phyloP scores from a whole-genome alignment of 2,329 filamentous ascomycete genomes.

The Coniochaeta sp. region DNA sequence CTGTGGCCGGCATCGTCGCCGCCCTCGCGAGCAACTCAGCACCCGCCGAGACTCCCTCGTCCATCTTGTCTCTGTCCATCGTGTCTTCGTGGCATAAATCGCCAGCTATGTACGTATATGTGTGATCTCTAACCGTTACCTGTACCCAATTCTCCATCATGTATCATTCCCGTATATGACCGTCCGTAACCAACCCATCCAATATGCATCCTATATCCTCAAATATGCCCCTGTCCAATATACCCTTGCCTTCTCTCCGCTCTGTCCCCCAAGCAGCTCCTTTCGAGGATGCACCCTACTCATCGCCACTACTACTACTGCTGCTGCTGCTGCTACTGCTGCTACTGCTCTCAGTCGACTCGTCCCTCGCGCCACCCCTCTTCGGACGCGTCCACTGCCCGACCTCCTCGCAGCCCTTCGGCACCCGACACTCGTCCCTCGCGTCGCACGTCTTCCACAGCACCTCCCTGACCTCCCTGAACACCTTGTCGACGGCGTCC shows the following conservation, averaged over 20 bases:
- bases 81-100: too few species aligned
- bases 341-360: slow-evolving; percentile 18
- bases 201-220: background rate
- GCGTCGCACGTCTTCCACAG: slow-evolving; percentile 69
- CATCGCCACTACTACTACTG: slow-evolving; percentile 22
- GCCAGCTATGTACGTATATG: too few species aligned
- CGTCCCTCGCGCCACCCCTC: slow-evolving; percentile 7
- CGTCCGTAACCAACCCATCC: background rate
- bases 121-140: too few species aligned
- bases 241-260: background rate
- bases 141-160: background rate
- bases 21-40: too few species aligned
- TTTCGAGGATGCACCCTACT: background rate
- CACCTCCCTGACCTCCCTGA: slow-evolving; percentile 70
- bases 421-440: slow-evolving; percentile 52
- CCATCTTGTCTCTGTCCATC: too few species aligned
- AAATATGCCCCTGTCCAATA: background rate
- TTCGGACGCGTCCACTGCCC: slow-evolving; percentile 26
- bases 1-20: too few species aligned
- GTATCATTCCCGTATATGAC: background rate
- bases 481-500: slow-evolving; percentile 77
- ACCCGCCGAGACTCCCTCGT: too few species aligned
- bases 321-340: slow-evolving; percentile 26
- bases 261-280: background rate
- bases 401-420: slow-evolving; percentile 54